Conservation (phyloP, 2,329 filamentous ascomycete genomes). For the Penicillium aurantiogriseum region DNA sequence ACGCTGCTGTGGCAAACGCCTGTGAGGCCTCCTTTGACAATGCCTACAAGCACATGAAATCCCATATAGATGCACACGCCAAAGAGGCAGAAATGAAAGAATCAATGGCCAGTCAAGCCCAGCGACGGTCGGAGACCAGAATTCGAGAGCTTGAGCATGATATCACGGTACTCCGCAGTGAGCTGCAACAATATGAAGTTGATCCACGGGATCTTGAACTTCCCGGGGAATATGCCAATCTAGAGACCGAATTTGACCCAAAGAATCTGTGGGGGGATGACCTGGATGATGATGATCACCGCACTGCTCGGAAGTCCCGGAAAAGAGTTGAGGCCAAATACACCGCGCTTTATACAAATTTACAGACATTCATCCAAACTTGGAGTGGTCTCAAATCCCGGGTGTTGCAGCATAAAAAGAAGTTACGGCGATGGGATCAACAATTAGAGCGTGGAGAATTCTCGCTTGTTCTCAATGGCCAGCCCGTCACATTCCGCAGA, state of each 20-base stretch:
- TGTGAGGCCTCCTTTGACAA: slow-evolving; percentile 31
- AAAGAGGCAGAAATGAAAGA: slow-evolving; percentile 25
- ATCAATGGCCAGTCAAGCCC: slow-evolving; percentile 21
- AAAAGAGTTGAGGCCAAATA: slow-evolving; percentile 32
- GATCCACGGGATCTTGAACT: slow-evolving; percentile 8
- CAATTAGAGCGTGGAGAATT: slow-evolving; percentile 33
- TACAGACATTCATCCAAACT: slow-evolving; percentile 28
- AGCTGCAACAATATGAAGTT: slow-evolving; percentile 19
- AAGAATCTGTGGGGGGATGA: slow-evolving; percentile 15
- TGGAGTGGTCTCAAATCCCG: slow-evolving; percentile 31
- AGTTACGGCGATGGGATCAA: slow-evolving; percentile 31
- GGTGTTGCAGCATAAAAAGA: slow-evolving; percentile 36
- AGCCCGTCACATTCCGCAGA: slow-evolving; percentile 30
- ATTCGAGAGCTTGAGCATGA: slow-evolving; percentile 24
- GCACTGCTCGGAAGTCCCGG: slow-evolving; percentile 16
- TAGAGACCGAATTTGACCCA: slow-evolving; percentile 8
- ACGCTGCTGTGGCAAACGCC: slow-evolving; percentile 28
- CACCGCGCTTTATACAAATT: slow-evolving; percentile 32
- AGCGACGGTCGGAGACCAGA: slow-evolving; percentile 16
- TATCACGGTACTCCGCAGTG: slow-evolving; percentile 21
- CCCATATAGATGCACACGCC: slow-evolving; percentile 25
- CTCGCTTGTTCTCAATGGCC: slow-evolving; percentile 28
- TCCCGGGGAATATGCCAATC: slow-evolving; percentile 6
- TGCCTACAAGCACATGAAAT: slow-evolving; percentile 28
- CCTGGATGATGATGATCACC: slow-evolving; percentile 22